These are phyloP conservation scores for Fusarium verrucosum DNA, from an alignment of 2,329 filamentous ascomycete species.

Conservation along the genomic window DNA sequence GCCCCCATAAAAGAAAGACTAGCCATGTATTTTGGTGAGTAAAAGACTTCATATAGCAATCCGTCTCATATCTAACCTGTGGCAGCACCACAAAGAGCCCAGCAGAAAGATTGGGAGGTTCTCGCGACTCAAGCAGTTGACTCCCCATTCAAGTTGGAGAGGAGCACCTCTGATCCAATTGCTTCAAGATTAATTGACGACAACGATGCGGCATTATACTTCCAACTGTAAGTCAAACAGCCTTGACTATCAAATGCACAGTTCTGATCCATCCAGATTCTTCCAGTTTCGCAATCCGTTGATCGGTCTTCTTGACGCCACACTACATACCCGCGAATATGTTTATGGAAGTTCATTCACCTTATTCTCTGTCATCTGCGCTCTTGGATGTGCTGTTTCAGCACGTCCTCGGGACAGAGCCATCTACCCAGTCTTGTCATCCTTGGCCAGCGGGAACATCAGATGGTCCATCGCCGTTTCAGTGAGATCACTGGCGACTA, in stretches of 20 bases:
- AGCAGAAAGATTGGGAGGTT: constrained; percentile 18
- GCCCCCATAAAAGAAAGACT: constrained; percentile 17
- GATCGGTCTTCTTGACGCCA: constrained; percentile 6
- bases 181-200: constrained; percentile 12
- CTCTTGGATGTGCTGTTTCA: constrained; percentile 9
- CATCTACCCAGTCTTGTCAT: constrained; percentile 6
- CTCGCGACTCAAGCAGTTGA: constrained; percentile 3
- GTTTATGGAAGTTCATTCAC: constrained; percentile 15
- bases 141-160: constrained; percentile 17
- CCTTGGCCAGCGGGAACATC: background rate
- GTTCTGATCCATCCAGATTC: background rate
- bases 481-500: background rate
- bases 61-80: fast-evolving
- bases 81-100: background rate
- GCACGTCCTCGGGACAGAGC: constrained; percentile 9
- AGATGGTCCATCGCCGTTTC: constrained; percentile 13
- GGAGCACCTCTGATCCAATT: constrained; percentile 9
- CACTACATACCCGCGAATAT: constrained; percentile 9
- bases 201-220: constrained; percentile 8
- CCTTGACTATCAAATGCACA: fast-evolving
- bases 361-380: constrained; percentile 8
- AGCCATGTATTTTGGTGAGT: constrained; percentile 6
- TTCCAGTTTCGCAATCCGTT: constrained; percentile 14
- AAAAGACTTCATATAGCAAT: fast-evolving
- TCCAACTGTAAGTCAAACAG: background rate